These are phyloP conservation scores for Didymella exigua DNA, from an alignment of 2,329 filamentous ascomycete genomes.

Conservation along the genomic window DNA sequence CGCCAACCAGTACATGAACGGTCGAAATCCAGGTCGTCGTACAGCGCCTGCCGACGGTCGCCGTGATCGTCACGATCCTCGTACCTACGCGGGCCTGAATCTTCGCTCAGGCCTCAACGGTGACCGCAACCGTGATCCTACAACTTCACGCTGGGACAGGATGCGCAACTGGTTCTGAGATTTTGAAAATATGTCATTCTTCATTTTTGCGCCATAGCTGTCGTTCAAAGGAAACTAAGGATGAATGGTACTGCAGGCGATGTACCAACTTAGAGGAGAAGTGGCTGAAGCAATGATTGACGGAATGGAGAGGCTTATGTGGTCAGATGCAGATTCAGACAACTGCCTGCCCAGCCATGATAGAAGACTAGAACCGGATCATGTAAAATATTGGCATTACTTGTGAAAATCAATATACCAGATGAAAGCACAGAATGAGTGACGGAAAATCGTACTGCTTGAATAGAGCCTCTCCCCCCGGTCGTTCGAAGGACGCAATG, in stretches of 20 bases:
- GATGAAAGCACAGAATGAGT: too few species aligned
- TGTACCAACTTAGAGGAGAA: too few species aligned
- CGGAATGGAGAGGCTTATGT: not conserved
- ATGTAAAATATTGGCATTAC: not conserved
- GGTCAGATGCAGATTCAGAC: not conserved
- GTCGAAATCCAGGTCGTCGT: not conserved
- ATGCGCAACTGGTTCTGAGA: not conserved
- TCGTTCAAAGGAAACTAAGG: too few species aligned
- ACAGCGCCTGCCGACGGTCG: not conserved
- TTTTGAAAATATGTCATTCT: not conserved
- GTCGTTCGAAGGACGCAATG: too few species aligned
- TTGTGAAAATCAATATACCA: not conserved
- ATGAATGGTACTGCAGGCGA: too few species aligned
- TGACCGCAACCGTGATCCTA: not conserved
- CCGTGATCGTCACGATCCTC: not conserved
- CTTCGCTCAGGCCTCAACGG: not conserved
- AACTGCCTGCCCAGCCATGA: not conserved
- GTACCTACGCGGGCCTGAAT: not conserved
- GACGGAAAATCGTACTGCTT: too few species aligned
- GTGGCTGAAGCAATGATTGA: not conserved
- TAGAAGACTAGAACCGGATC: not conserved
- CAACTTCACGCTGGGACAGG: not conserved
- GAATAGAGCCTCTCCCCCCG: too few species aligned
- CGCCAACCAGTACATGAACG: not conserved
- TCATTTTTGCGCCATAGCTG: too few species aligned